Percentiles rank a stretch among this genome's conserved stretches.
Evolutionary conservation across 805 yeast species (phyloP).

Genomic region (Pichia scutulata): DNA sequence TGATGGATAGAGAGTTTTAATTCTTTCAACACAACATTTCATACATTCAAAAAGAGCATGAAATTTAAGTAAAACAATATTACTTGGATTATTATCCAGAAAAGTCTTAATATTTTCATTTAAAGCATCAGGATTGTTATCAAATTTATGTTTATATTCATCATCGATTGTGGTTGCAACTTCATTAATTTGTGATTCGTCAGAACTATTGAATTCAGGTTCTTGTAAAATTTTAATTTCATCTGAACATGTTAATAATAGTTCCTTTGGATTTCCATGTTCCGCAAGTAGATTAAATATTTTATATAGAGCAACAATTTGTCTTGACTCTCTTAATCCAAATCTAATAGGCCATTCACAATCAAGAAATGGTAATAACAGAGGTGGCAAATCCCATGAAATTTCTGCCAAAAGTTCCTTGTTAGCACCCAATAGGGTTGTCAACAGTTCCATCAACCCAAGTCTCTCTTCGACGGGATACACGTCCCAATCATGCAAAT

Average conservation of each 20-base stretch:
- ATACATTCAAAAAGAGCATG: conserved; percentile 64
- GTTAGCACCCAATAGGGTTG: conserved; percentile 36
- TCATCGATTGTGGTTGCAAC: conserved; percentile 1
- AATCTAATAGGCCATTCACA: conserved; percentile 26
- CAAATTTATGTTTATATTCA: conserved; percentile 11
- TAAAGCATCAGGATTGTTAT: background rate
- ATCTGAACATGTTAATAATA: conserved; percentile 66
- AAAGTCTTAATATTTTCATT: background rate
- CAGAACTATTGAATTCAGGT: background rate
- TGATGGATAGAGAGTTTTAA: conserved; percentile 69
- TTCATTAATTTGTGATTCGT: background rate
- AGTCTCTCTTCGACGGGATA: conserved; percentile 45
- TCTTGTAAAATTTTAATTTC: conserved; percentile 35
- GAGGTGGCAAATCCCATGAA: conserved; percentile 88
- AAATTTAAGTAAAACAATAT: conserved; percentile 31
- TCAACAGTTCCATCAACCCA: conserved; percentile 38
- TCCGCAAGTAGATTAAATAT: conserved; percentile 57
- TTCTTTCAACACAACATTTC: conserved; percentile 47
- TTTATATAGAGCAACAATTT: conserved; percentile 30
- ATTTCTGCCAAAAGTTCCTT: conserved; percentile 52
- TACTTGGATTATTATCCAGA: background rate
- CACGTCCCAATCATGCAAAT: conserved; percentile 40
- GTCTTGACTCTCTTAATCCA: conserved; percentile 34
- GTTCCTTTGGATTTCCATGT: conserved; percentile 74
- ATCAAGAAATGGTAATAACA: conserved; percentile 49